Evolutionary conservation across 1,284 basidiomycete genomes (phyloP), one percentile per base, ranked within the genome.

Genomic region (Puccinia hordei): DNA sequence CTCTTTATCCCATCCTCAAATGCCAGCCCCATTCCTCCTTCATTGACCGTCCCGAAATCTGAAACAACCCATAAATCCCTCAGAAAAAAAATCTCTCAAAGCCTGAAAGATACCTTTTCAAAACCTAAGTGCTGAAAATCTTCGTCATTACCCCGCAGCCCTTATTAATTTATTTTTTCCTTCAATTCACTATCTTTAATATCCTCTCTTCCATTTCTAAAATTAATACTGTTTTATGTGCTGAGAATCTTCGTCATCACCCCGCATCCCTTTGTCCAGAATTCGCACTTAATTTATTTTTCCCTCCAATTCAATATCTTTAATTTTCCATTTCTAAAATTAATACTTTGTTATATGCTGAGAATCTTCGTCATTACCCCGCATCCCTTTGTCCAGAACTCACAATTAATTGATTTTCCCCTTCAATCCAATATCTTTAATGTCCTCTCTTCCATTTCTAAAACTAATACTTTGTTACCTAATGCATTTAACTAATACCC

Each of bases 31-130:
- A 22, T 46, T 8, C 27, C 68, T 33, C 24, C 44, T 19, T 49
- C 27, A 30, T 71, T 71, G 49, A 22, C 2, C 4, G 12, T 38
- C 22, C 49, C 46, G 4, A 51, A 35, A 38, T 22, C 68, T 55
- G 33, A 55, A 22, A 19, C 41, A 69, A 30, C 5, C 44, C 66
- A 46, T 44, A 0, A 49, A 30, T 69, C 68, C 49, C 35, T 71
- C 46, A 46, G 68, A 27, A 71, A 71, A n/a, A 71, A 71, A 35
- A 71, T 71, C 44, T 71, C 68, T 33, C 68, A 71, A 53, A 33
- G 46, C 22, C 35, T 51, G 5, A 71, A 71, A 30, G 68, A 53
- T 53, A 24, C 68, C 49, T 71, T 71, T 38, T 46, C 49, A 17
- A 66, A 27, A 66, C n/a, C 63, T 44, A 27, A 46, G 19, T 38